Conservation (phyloP, 768 basidiomycete species). For the Crucibulum laeve region DNA sequence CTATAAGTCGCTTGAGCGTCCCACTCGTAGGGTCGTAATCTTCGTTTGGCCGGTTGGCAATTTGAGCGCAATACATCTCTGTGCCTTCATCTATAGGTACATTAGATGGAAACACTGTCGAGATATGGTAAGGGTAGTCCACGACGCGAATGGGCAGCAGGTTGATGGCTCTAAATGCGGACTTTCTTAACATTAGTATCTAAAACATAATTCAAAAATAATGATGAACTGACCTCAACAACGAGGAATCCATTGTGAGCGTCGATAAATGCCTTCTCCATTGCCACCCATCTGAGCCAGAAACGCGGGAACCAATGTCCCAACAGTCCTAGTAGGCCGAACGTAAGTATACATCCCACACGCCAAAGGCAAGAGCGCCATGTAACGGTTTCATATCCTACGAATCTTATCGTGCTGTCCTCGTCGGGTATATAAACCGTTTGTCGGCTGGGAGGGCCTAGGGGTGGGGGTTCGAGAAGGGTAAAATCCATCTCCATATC, state of each 20-base stretch:
- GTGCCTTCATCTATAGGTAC: constrained; percentile 24
- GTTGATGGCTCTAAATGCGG: constrained; percentile 77
- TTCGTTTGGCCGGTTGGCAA: constrained; percentile 22
- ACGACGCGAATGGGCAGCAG: constrained; percentile 68
- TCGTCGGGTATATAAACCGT: constrained; percentile 85
- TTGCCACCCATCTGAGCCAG: constrained; percentile 87
- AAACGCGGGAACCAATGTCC: constrained; percentile 92
- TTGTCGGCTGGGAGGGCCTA: constrained; percentile 83
- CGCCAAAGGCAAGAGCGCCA: constrained; percentile 73
- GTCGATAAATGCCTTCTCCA: constrained; percentile 78
- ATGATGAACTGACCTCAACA: constrained; percentile 67
- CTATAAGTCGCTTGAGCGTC: constrained; percentile 47
- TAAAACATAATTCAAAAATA: constrained; percentile 2
- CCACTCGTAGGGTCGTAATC: constrained; percentile 25
- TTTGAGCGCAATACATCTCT: constrained; percentile 5
- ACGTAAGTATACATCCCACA: constrained; percentile 55
- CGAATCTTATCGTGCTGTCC: constrained; percentile 81
- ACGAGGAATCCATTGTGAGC: constrained; percentile 72
- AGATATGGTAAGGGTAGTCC: constrained; percentile 71
- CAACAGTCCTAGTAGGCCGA: constrained; percentile 73
- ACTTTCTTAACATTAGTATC: constrained; percentile 43
- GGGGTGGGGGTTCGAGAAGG: constrained; percentile 63
- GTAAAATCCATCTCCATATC: constrained; percentile 72
- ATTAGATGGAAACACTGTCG: constrained; percentile 67
- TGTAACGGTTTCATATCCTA: constrained; percentile 71